phyloP scores from a whole-genome alignment of 257 asterid species.

The Knoxia roxburghii region DNA sequence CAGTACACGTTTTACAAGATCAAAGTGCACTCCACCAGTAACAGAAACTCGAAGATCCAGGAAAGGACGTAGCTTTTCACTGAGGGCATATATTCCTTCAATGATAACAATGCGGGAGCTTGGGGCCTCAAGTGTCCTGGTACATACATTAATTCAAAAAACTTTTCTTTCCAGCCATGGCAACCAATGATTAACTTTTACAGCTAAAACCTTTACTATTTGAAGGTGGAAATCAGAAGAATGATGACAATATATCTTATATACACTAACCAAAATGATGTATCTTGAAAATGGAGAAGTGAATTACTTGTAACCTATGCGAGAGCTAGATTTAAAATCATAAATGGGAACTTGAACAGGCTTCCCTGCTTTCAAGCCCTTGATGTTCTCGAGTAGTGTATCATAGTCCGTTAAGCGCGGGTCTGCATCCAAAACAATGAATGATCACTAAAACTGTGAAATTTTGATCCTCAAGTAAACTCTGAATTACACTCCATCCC shows the following conservation, averaged over 20 bases:
- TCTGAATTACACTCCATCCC: background rate
- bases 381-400: conserved; percentile 83
- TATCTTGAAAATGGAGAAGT: conserved; percentile 11
- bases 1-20: conserved; percentile 91
- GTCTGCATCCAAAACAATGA: conserved; percentile 49
- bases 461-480: background rate
- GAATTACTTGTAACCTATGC: conserved; percentile 82
- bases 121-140: conserved; percentile 89
- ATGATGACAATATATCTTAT: background rate
- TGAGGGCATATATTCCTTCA: conserved; percentile 97
- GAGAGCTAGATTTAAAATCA: conserved; percentile 85
- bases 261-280: background rate
- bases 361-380: conserved; percentile 67
- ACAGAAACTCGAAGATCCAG: conserved; percentile 96
- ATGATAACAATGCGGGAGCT: conserved; percentile 80
- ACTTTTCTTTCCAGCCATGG: background rate
- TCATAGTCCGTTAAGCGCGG: conserved; percentile 98
- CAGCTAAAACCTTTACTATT: background rate
- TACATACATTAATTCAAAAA: conserved; percentile 14
- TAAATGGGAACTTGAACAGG: conserved; percentile 86
- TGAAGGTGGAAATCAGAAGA: background rate
- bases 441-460: conserved; percentile 9
- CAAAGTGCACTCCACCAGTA: conserved; percentile 99
- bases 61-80: conserved; percentile 77
- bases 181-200: background rate